phyloP scores from a whole-genome alignment of 1,284 basidiomycete species.

The Athelia sp. region DNA sequence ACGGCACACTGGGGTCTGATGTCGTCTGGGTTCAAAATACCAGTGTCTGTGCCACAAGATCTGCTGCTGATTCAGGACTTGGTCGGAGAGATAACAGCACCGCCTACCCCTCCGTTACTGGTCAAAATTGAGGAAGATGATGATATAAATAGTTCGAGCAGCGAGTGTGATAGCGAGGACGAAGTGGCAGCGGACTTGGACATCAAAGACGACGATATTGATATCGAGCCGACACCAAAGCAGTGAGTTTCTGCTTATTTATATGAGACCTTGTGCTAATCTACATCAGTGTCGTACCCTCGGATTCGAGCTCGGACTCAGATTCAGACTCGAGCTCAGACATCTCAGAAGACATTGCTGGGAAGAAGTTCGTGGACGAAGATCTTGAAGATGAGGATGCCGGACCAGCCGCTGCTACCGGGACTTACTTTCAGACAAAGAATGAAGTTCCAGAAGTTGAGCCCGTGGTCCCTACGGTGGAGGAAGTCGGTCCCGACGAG shows the following conservation, averaged over 20 bases:
- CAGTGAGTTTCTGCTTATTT: constrained; percentile 12
- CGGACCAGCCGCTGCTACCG: constrained; percentile 30
- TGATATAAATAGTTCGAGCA: constrained; percentile 46
- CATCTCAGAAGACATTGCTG: constrained; percentile 20
- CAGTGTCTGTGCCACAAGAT: constrained; percentile 62
- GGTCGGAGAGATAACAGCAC: constrained; percentile 30
- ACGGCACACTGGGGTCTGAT: neutral
- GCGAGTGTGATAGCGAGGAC: constrained; percentile 54
- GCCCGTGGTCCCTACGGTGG: constrained; percentile 50
- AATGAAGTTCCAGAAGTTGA: constrained; percentile 53
- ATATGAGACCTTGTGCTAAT: constrained; percentile 2
- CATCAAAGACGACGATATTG: constrained; percentile 29
- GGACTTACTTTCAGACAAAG: constrained; percentile 52
- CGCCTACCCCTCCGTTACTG: constrained; percentile 11
- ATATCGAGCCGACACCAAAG: constrained; percentile 15
- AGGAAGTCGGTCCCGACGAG: constrained; percentile 54
- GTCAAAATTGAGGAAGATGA: constrained; percentile 25
- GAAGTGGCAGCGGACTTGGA: constrained; percentile 63
- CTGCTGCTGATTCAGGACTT: constrained; percentile 66
- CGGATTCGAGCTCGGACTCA: constrained; percentile 38
- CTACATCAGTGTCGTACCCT: constrained; percentile 13
- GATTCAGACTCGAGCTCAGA: constrained; percentile 37
- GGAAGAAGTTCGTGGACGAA: constrained; percentile 24
- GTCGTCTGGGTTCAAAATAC: constrained; percentile 44
- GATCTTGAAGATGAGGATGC: constrained; percentile 47